Conservation (phyloP, 768 basidiomycete genomes). For the Mycena maculata region DNA sequence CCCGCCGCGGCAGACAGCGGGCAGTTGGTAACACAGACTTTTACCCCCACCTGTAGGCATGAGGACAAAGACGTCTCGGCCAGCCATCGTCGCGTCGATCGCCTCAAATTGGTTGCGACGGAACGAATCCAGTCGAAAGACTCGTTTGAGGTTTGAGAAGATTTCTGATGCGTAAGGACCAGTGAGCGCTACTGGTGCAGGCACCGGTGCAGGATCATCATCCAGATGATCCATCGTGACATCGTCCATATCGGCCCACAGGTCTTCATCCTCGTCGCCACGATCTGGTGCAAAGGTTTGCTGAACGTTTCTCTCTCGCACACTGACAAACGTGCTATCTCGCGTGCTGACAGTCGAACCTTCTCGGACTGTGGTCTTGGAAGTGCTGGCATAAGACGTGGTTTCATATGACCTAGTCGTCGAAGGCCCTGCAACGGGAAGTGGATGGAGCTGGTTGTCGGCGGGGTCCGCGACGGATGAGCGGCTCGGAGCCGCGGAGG, state of each 20-base stretch:
- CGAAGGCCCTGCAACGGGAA: slow-evolving; percentile 1
- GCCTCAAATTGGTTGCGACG: slow-evolving; percentile 89
- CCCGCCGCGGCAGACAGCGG: slow-evolving; percentile 82
- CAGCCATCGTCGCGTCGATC: slow-evolving; percentile 81
- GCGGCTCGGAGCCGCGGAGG: not conserved
- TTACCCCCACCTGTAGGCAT: slow-evolving; percentile 98
- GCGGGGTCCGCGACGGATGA: not conserved
- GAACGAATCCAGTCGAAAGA: slow-evolving; percentile 78
- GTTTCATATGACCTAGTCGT: slow-evolving; percentile 5
- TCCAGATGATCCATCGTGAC: slow-evolving; percentile 46
- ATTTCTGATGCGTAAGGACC: slow-evolving; percentile 56
- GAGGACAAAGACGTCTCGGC: slow-evolving; percentile 90
- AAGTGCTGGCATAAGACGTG: slow-evolving; percentile 21
- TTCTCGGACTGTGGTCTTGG: not conserved
- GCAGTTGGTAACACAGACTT: slow-evolving; percentile 90
- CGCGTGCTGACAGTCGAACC: slow-evolving; percentile 2
- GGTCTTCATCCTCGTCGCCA: slow-evolving; percentile 54
- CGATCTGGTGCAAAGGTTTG: slow-evolving; percentile 22
- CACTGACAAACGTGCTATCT: slow-evolving; percentile 8
- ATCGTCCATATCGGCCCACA: slow-evolving; percentile 61
- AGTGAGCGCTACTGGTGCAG: slow-evolving; percentile 28
- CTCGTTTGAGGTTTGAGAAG: slow-evolving; percentile 59
- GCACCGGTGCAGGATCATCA: slow-evolving; percentile 37
- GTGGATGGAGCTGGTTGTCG: not conserved
- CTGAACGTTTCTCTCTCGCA: slow-evolving; percentile 13